Conservation (phyloP, 2,329 filamentous ascomycete genomes). For the Cordyceps cateniannulata region DNA sequence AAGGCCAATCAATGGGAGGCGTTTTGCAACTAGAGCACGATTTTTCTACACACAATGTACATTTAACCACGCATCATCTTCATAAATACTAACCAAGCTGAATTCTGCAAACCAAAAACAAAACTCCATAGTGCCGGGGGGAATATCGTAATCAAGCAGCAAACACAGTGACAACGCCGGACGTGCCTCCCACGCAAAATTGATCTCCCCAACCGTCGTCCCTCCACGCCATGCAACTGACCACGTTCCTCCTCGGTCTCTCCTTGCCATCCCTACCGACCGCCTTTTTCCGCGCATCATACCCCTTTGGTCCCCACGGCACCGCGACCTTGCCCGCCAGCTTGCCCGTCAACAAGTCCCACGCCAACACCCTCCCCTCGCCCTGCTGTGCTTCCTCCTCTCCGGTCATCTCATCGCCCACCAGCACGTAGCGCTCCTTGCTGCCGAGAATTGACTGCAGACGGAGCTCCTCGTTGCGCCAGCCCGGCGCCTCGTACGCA, state of each 20-base stretch:
- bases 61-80: conserved; percentile 19
- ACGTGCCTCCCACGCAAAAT: conserved; percentile 60
- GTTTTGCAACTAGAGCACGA: neutral
- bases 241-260: conserved; percentile 52
- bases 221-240: conserved; percentile 58
- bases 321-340: conserved; percentile 55
- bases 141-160: conserved; percentile 25
- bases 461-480: conserved; percentile 64
- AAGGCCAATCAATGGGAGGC: neutral
- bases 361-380: conserved; percentile 65
- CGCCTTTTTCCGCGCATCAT: conserved; percentile 42
- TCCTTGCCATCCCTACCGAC: conserved; percentile 55
- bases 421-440: conserved; percentile 70
- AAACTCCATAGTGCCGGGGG: conserved; percentile 2
- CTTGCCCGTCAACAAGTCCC: conserved; percentile 76
- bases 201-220: conserved; percentile 57
- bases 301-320: conserved; percentile 48
- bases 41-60: neutral
- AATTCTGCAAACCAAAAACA: neutral
- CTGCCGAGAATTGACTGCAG: conserved; percentile 69
- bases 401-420: conserved; percentile 63
- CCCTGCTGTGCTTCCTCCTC: conserved; percentile 22
- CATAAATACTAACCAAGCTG: no score
- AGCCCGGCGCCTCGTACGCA: conserved; percentile 54
- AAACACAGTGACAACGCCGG: conserved; percentile 59